phyloP scores from a whole-genome alignment of 257 asterid species.

The Buddleja alternifolia region DNA sequence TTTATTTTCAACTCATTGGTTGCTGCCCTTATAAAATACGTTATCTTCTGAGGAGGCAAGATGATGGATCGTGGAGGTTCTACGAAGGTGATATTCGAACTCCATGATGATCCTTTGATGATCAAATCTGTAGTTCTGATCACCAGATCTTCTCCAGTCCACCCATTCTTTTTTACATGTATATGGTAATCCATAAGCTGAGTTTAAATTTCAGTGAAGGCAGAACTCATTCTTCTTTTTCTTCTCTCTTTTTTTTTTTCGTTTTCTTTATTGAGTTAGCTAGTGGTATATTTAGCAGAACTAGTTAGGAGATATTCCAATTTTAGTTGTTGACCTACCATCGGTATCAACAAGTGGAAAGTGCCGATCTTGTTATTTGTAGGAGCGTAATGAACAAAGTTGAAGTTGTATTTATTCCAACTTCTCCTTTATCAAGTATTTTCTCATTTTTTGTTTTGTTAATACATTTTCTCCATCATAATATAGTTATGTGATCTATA shows the following conservation, averaged over 20 bases:
- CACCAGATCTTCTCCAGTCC: slow-evolving; percentile 6
- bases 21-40: slow-evolving; percentile 88
- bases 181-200: slow-evolving; percentile 34
- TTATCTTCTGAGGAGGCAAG: slow-evolving; percentile 79
- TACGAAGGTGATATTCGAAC: slow-evolving; percentile 66
- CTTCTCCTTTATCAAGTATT: slow-evolving; percentile 5
- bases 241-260: not conserved
- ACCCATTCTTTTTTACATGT: slow-evolving; percentile 36
- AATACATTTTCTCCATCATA: too few species aligned
- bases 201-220: slow-evolving; percentile 27
- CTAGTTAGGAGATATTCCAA: slow-evolving; percentile 38
- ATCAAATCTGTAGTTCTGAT: too few species aligned
- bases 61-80: slow-evolving; percentile 90
- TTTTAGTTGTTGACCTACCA: slow-evolving; percentile 35
- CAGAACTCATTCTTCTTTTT: slow-evolving; percentile 1
- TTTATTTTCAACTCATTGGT: slow-evolving; percentile 20
- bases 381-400: slow-evolving; percentile 26
- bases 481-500: too few species aligned
- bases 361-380: slow-evolving; percentile 25
- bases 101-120: slow-evolving; percentile 41
- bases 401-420: slow-evolving; percentile 29
- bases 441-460: too few species aligned
- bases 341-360: slow-evolving; percentile 13
- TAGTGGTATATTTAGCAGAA: slow-evolving; percentile 38
- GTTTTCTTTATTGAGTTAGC: slow-evolving; percentile 15